phyloP scores from a whole-genome alignment of 1,139 yeast genomes.

The Pichia sp. region DNA sequence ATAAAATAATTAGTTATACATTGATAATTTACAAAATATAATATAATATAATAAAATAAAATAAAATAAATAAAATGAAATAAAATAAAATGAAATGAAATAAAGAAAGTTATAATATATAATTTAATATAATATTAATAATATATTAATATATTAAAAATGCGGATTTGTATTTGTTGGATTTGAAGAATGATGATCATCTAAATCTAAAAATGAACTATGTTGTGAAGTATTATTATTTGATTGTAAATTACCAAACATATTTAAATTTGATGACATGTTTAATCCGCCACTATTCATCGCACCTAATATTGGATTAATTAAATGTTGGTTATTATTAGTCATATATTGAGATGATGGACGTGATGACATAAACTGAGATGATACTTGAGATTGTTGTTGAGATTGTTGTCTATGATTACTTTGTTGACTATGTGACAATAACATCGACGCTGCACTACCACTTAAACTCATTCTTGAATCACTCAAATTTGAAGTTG shows the following conservation, averaged over 20 bases:
- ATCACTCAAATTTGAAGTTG: slow-evolving; percentile 46
- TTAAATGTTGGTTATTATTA: neutral
- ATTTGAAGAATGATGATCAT: neutral
- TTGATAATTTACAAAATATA: neutral
- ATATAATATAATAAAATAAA: neutral
- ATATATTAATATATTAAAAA: too few relatives aligned
- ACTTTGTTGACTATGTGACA: slow-evolving; percentile 2
- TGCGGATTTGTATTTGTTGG: too few relatives aligned
- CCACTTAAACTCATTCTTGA: slow-evolving; percentile 20
- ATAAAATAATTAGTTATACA: too few relatives aligned
- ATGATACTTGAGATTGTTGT: neutral
- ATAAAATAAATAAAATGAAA: too few relatives aligned
- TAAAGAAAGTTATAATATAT: neutral
- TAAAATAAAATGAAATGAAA: neutral
- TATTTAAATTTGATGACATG: slow-evolving; percentile 1
- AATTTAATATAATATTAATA: neutral
- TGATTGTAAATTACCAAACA: neutral
- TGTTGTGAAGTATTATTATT: slow-evolving; percentile 1
- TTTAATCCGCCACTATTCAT: slow-evolving; percentile 5
- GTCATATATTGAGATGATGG: neutral
- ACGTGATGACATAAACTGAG: neutral
- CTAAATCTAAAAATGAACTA: slow-evolving; percentile 3
- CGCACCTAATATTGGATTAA: slow-evolving; percentile 9
- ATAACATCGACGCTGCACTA: slow-evolving; percentile 3
- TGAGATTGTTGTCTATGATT: slow-evolving; percentile 2